phyloP scores from a whole-genome alignment of 2,329 filamentous ascomycete genomes.

The Trichoderma guizhouense region DNA sequence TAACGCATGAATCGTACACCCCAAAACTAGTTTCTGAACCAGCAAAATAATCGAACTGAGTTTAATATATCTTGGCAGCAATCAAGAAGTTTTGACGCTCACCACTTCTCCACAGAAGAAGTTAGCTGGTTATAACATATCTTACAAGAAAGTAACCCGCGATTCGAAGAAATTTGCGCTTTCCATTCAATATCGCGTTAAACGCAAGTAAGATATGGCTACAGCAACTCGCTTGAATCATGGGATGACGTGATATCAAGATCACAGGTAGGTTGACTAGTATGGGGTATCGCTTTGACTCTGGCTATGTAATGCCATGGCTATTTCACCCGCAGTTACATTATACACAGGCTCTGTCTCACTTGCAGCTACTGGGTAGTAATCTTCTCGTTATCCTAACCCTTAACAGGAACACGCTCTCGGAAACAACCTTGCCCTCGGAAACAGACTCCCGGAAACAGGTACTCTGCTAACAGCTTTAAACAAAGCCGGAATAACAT shows the following conservation, averaged over 20 bases:
- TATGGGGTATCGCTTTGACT: no score
- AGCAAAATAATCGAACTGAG: not conserved
- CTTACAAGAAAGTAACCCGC: not conserved
- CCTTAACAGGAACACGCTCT: not conserved
- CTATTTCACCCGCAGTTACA: no score
- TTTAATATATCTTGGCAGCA: not conserved
- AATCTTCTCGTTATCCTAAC: not conserved
- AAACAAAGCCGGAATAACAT: not conserved
- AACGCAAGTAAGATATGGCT: not conserved
- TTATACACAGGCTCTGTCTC: not conserved
- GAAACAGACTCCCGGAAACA: not conserved
- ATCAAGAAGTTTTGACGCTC: not conserved
- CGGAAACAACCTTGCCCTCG: not conserved
- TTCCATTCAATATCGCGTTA: not conserved
- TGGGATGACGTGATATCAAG: no score
- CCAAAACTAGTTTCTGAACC: not conserved
- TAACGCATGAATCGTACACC: not conserved
- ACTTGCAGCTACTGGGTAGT: not conserved
- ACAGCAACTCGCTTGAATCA: no score
- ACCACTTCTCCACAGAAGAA: not conserved
- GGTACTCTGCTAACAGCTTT: not conserved
- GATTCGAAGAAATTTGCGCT: not conserved
- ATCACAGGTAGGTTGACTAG: no score
- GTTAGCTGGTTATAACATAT: not conserved
- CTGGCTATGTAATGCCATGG: no score